A percentile compares a stretch with the other conserved stretches of the same genome.
phyloP scores from a whole-genome alignment of 164 flowering plant genomes.

The Umbilicus rupestris region DNA sequence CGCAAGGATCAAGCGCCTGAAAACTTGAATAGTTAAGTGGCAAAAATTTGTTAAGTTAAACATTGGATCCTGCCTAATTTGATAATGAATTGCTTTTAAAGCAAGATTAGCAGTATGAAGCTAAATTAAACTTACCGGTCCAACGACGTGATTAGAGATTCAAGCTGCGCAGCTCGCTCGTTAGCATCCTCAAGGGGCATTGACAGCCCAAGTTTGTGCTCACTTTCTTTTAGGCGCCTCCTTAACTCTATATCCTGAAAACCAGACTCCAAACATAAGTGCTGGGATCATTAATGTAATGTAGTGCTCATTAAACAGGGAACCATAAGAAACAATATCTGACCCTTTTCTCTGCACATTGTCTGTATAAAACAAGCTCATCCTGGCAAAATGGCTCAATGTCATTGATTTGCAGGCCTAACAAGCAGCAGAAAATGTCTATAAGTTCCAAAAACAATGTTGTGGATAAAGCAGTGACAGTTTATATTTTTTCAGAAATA shows the following conservation, averaged over 20 bases:
- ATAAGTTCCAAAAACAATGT: not conserved
- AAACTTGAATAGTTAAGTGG: not conserved
- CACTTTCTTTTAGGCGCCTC: slow-evolving; percentile 61
- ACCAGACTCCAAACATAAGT: no score
- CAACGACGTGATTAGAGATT: slow-evolving; percentile 53
- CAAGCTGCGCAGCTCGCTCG: slow-evolving; percentile 64
- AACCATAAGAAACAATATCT: no score
- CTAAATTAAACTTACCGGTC: slow-evolving; percentile 45
- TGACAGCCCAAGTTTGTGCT: slow-evolving; percentile 69
- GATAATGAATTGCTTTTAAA: not conserved
- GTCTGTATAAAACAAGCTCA: slow-evolving; percentile 70
- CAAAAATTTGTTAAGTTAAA: not conserved
- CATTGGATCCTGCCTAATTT: no score
- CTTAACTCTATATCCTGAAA: slow-evolving; percentile 70
- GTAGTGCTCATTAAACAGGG: no score
- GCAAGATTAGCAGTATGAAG: not conserved
- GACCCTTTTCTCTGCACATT: slow-evolving; percentile 85
- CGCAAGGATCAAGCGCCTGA: slow-evolving; percentile 79
- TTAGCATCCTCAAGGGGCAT: slow-evolving; percentile 75
- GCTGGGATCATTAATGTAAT: no score
- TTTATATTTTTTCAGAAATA: not conserved
- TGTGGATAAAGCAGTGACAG: not conserved
- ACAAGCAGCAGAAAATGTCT: not conserved
- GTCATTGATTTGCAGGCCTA: slow-evolving; percentile 86
- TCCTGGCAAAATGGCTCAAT: slow-evolving; percentile 96